phyloP scores from a whole-genome alignment of 306 rosid species.

The Geum urbanum region DNA sequence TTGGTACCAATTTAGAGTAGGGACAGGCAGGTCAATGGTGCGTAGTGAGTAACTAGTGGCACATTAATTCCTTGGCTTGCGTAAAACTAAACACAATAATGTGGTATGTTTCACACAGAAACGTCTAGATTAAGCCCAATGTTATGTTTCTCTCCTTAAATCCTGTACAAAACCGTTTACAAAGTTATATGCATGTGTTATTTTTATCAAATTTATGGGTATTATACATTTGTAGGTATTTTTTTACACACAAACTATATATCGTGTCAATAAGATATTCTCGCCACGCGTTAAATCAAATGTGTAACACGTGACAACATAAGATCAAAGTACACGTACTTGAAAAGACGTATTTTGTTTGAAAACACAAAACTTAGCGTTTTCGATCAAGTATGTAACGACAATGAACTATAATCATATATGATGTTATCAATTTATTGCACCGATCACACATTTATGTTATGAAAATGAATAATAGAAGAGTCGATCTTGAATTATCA shows the following conservation, averaged over 20 bases:
- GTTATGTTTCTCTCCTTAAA: neutral
- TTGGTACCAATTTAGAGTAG: neutral
- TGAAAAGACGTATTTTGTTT: neutral
- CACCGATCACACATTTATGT: neutral
- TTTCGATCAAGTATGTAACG: neutral
- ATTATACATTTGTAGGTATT: neutral
- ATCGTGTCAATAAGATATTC: neutral
- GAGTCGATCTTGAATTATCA: too few species aligned
- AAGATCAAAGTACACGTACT: neutral
- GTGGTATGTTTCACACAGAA: neutral
- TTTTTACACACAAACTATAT: neutral
- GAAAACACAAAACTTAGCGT: neutral
- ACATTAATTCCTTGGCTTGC: neutral
- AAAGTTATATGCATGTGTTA: neutral
- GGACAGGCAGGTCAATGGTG: neutral
- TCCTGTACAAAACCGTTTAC: neutral
- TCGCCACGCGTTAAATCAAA: neutral
- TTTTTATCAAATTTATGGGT: too few species aligned
- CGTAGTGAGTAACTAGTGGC: neutral
- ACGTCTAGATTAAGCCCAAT: neutral
- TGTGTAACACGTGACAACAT: neutral
- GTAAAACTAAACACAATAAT: neutral
- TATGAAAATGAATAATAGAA: neutral
- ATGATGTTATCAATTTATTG: neutral
- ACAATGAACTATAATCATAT: neutral